These are phyloP conservation scores for Peltaster fructicola DNA, from an alignment of 2,329 filamentous ascomycete species.

Conservation along the genomic window DNA sequence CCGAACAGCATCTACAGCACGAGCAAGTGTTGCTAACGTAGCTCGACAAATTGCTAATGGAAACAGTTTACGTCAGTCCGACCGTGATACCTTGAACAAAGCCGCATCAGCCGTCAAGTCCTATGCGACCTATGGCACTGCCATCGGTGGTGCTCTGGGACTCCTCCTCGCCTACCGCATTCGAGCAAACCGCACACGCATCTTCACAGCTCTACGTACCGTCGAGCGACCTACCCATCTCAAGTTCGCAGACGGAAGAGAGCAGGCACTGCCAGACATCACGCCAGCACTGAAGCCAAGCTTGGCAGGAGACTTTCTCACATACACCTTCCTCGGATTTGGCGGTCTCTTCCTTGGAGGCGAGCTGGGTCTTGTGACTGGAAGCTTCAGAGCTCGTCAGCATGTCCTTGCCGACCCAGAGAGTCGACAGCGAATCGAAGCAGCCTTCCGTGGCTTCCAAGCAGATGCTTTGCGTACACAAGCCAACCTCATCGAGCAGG, in stretches of 20 bases:
- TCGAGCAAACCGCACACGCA: conserved; percentile 35
- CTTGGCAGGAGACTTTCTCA: conserved; percentile 40
- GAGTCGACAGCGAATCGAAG: conserved; percentile 39
- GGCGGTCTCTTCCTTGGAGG: conserved; percentile 48
- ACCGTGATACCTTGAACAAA: conserved; percentile 38
- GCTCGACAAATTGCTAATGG: neutral
- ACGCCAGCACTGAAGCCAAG: conserved; percentile 40
- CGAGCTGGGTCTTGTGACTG: conserved; percentile 42
- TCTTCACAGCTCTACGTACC: conserved; percentile 44
- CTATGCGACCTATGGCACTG: conserved; percentile 40
- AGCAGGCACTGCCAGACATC: conserved; percentile 44
- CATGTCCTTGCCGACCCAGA: conserved; percentile 37
- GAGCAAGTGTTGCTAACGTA: conserved; percentile 30
- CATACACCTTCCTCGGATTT: conserved; percentile 43
- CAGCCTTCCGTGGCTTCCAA: conserved; percentile 43
- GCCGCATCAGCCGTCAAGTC: conserved; percentile 38
- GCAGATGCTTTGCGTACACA: conserved; percentile 45
- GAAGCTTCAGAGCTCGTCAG: conserved; percentile 36
- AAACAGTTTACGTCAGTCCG: conserved; percentile 31
- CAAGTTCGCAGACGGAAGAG: conserved; percentile 42
- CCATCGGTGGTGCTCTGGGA: conserved; percentile 42
- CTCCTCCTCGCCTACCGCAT: conserved; percentile 40
- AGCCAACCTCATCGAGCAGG: conserved; percentile 36
- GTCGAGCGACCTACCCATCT: conserved; percentile 45
- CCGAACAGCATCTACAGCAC: conserved; percentile 40